Base-by-base conservation (phyloP, 2,329 filamentous ascomycete species). In the Rosellinia necatrix region DNA sequence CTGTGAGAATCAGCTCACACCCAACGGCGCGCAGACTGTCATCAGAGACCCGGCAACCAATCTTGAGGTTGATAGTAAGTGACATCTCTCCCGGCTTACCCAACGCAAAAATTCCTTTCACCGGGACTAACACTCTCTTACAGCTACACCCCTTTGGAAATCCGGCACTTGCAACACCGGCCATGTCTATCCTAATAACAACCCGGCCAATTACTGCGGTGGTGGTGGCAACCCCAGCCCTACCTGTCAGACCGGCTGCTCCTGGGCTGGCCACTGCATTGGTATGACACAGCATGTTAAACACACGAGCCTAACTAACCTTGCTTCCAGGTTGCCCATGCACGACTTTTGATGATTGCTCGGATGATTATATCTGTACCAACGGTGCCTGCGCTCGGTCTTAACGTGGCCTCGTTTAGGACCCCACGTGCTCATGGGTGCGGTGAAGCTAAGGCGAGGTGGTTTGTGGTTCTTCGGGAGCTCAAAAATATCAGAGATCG, bases 1-100 rank as follows among this genome's bases (percentile, higher is more conserved):
- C 6, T 76, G 74, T 53, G 73, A 76, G 63, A 57, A 72, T 37
- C 53, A 44, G 9, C 62, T 76, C 51, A 75, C 73, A 4, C 69
- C 71, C 1, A 50, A 61, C 9, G 60, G 57, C 3, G 19, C 35
- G 5, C 65, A 69, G 38, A 64, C 60, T 6, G 66, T 76, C 27
- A 64, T 75, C 41, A 56, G 69, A 4, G 61, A 62, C 27, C 72
- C 74, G 17, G 58, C 67, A 8, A 53, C 22, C 24, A 60, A 68
- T 40, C 60, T 74, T 13, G 59, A 53, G 17, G 70, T 74, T 12
- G 70, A 75, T 42, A 55, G 72, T 73, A 66, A 59, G 69, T 25
- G 7, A 41, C 34, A 38, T 3, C 12, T n/a, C 32, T n/a, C 13
- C 24, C n/a, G n/a, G n/a, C n/a, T 22, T n/a, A 13, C 9, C 9